Base-by-base conservation (phyloP, 2,329 filamentous ascomycete genomes). In the Penicillium sp. region DNA sequence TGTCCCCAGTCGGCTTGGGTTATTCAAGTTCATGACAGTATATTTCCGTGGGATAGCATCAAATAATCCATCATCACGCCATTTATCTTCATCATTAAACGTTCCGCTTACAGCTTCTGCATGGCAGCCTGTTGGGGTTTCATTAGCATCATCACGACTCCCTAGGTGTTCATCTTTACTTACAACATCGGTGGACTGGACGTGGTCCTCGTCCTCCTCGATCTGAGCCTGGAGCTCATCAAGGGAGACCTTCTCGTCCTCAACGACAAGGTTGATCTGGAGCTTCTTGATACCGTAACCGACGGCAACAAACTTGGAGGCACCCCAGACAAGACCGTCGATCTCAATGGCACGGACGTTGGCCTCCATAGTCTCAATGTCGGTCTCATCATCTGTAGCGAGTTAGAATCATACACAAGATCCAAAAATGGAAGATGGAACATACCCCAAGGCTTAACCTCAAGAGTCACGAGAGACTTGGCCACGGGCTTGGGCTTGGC, bases 241-340 rank as follows among this genome's bases (percentile, higher is more conserved):
- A 58, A 87, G 72, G 61, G 87, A 90, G 69, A 98, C 73, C 82
- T 96, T 96, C 61, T 97, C 91, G 71, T 98, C 93, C 80, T 97
- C 93, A 59, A 97, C 78, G 64, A 97, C 89, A 63, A 97, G 75
- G 84, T 88, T 97, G 79, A 98, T 95, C 82, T 97, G 91, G 58
- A 98, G 84, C 83, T 97, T 97, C 81, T 87, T 93, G 80, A 98
- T 94, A 80, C 93, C 93, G 80, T 88, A 98, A 67, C 90, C 91
- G 65, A 98, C 84, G 60, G 90, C 73, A 45, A 95, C 84, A 59
- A 95, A 78, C 80, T 93, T 87, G 72, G 87, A 90, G 59, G 79
- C 83, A 83, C 91, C 91, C 93, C 93, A 98, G 58, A 94, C 83
- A 56, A 98, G 87, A 76, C 93, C 93, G 43, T 97, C 91, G 80